Evolutionary conservation across 1,284 basidiomycete genomes (phyloP).

Genomic region (Sutorius eximius): DNA sequence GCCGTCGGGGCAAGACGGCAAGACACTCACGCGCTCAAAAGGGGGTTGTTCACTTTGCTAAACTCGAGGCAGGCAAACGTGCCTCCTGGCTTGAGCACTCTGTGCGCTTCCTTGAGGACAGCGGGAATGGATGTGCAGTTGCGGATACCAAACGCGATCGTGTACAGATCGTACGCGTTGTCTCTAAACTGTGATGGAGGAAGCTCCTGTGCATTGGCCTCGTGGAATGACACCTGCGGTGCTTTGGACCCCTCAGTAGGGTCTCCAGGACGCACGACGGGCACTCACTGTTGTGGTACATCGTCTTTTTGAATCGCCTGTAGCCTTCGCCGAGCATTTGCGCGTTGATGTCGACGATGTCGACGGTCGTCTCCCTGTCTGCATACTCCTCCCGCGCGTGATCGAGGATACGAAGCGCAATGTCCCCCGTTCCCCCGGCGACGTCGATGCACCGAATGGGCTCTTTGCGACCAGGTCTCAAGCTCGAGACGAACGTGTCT

Average conservation of each 20-base stretch:
- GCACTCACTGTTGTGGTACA: constrained; percentile 91
- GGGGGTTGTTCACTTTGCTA: constrained; percentile 88
- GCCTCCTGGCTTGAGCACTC: constrained; percentile 96
- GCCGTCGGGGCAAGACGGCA: neutral
- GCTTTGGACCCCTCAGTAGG: constrained; percentile 49
- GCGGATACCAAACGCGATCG: constrained; percentile 97
- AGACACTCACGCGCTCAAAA: constrained; percentile 76
- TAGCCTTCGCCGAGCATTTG: constrained; percentile 95
- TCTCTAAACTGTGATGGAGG: constrained; percentile 65
- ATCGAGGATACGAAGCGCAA: constrained; percentile 93
- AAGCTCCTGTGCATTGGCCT: constrained; percentile 91
- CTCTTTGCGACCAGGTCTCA: constrained; percentile 78
- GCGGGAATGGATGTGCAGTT: constrained; percentile 95
- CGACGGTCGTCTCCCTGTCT: constrained; percentile 86
- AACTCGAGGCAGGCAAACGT: constrained; percentile 97
- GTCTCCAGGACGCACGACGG: neutral
- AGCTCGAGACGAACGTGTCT: constrained; percentile 81
- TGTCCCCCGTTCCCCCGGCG: constrained; percentile 97
- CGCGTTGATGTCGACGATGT: constrained; percentile 93
- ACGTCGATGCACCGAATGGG: constrained; percentile 88
- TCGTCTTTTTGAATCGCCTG: constrained; percentile 89
- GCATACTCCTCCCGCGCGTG: constrained; percentile 86
- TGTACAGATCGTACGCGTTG: constrained; percentile 93
- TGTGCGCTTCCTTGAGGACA: constrained; percentile 87
- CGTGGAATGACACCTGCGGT: constrained; percentile 90